Percentiles rank a stretch among this genome's conserved stretches.
Conservation (phyloP, 306 rosid species). For the Trifolium dubium region DNA sequence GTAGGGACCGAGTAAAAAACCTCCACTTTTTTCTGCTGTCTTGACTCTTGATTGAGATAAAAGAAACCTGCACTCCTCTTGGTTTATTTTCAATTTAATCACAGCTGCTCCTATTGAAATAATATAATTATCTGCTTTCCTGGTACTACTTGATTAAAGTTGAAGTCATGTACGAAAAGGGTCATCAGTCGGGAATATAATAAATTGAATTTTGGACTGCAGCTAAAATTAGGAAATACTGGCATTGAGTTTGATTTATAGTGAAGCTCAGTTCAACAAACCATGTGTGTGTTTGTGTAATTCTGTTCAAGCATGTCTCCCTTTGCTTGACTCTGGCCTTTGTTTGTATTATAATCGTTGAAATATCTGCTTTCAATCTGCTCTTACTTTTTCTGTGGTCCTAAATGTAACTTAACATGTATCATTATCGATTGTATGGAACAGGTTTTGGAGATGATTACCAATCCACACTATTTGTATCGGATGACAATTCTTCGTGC, state of each 20-base stretch:
- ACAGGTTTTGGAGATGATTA: constrained; percentile 92
- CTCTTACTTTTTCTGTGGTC: constrained; percentile 6
- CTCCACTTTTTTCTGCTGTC: neutral
- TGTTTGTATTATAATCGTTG: constrained; percentile 2
- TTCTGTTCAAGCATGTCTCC: neutral
- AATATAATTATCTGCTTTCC: constrained; percentile 3
- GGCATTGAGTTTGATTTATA: too few species aligned
- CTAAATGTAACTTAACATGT: constrained; percentile 29
- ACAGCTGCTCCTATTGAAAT: neutral
- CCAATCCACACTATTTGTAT: constrained; percentile 88
- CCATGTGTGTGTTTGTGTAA: neutral
- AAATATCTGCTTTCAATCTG: constrained; percentile 25
- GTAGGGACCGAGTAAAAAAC: constrained; percentile 22
- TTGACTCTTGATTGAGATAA: neutral
- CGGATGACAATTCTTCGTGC: constrained; percentile 94
- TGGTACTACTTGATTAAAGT: constrained; percentile 6
- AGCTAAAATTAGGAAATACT: neutral
- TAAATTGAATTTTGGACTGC: constrained; percentile 24
- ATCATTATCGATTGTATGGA: constrained; percentile 13
- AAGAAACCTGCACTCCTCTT: neutral
- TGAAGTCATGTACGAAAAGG: constrained; percentile 9
- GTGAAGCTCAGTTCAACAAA: neutral
- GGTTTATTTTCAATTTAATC: neutral
- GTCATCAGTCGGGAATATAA: neutral
- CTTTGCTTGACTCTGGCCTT: constrained; percentile 16